Conservation (phyloP, 2,329 filamentous ascomycete genomes). For the Camptophora hylomeconis region DNA sequence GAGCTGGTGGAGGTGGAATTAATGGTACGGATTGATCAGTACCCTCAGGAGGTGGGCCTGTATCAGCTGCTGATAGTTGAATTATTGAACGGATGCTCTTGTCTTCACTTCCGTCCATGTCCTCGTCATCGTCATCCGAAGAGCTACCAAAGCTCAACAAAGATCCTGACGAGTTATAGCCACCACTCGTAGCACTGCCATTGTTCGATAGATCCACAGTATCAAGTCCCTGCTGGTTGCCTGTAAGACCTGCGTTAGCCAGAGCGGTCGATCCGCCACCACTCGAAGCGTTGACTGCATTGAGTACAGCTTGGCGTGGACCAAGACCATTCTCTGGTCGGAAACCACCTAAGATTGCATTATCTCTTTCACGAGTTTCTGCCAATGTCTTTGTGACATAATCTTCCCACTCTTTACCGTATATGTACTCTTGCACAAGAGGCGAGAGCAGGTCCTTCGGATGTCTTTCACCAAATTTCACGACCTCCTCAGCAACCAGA, state of each 20-base stretch:
- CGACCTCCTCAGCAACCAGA: conserved; percentile 92
- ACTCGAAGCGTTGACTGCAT: conserved; percentile 43
- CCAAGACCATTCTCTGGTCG: conserved; percentile 80
- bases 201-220: conserved; percentile 56
- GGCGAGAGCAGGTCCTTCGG: conserved; percentile 77
- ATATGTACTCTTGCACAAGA: conserved; percentile 72
- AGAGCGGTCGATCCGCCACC: conserved; percentile 54
- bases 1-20: conserved; percentile 49
- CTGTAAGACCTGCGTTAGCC: conserved; percentile 68
- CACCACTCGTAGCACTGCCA: conserved; percentile 53
- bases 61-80: conserved; percentile 13
- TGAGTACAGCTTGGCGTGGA: conserved; percentile 56
- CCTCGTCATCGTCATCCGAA: conserved; percentile 91
- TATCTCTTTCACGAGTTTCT: conserved; percentile 89
- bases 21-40: conserved; percentile 32
- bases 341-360: conserved; percentile 93
- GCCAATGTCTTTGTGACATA: conserved; percentile 90
- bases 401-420: conserved; percentile 80
- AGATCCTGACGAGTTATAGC: conserved; percentile 54
- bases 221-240: conserved; percentile 40
- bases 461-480: conserved; percentile 94
- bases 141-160: conserved; percentile 85
- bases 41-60: conserved; percentile 42
- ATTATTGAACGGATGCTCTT: conserved; percentile 9
- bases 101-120: conserved; percentile 45